Evolutionary conservation across 2,329 filamentous ascomycete species (phyloP).

Genomic region (Microdochium paspali): DNA sequence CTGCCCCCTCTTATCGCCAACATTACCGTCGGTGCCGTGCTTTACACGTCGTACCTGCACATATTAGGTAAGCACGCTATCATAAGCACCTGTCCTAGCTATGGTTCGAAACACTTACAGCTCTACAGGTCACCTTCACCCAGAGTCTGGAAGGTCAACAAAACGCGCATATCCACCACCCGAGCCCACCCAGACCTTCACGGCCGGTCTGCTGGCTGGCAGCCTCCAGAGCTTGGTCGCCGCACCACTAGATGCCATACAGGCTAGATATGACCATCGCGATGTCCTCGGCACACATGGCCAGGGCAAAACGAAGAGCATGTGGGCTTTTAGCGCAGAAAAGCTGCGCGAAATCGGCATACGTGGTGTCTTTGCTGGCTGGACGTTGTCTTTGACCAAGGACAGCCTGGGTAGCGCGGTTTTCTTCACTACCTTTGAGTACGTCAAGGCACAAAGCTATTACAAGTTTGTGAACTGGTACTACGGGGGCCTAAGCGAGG

Average conservation of each 20-base stretch:
- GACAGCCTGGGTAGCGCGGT: slow-evolving; percentile 60
- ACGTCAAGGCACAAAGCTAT: slow-evolving; percentile 64
- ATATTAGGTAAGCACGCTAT: slow-evolving; percentile 38
- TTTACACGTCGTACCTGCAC: slow-evolving; percentile 70
- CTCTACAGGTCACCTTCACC: slow-evolving; percentile 36
- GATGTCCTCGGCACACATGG: slow-evolving; percentile 33
- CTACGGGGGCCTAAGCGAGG: slow-evolving; percentile 50
- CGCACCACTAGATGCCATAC: slow-evolving; percentile 66
- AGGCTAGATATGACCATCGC: slow-evolving; percentile 58
- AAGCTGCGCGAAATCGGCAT: slow-evolving; percentile 64
- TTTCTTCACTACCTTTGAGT: slow-evolving; percentile 71
- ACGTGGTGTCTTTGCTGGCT: slow-evolving; percentile 66
- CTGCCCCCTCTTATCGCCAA: slow-evolving; percentile 68
- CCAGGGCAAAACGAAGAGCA: slow-evolving; percentile 42
- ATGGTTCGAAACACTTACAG: neutral
- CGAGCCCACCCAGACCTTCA: slow-evolving; percentile 51
- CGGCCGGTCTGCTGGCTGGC: slow-evolving; percentile 62
- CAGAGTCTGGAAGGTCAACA: slow-evolving; percentile 46
- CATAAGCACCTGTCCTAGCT: neutral
- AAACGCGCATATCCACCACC: slow-evolving; percentile 65
- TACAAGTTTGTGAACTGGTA: slow-evolving; percentile 63
- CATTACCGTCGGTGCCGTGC: slow-evolving; percentile 60
- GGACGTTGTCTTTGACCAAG: slow-evolving; percentile 58
- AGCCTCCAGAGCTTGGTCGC: slow-evolving; percentile 61
- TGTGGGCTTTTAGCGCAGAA: slow-evolving; percentile 62